These are phyloP conservation scores for Nectriaceae sp. DNA, from an alignment of 2,329 filamentous ascomycete species.

Conservation along the genomic window DNA sequence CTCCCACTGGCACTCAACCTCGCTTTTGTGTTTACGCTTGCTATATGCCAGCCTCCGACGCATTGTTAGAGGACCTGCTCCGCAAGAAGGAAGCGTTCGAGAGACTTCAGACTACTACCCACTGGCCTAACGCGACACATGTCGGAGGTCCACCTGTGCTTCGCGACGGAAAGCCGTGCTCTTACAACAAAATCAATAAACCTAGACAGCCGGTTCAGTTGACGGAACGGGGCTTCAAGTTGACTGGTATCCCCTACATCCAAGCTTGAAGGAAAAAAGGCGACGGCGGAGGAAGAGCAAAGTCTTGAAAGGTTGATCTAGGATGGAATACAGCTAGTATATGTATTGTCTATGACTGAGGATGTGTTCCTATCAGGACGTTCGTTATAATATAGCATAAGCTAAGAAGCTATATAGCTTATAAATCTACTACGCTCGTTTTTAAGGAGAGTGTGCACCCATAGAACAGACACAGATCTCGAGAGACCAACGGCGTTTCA, in stretches of 20 bases:
- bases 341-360: too few species aligned
- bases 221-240: not conserved
- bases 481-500: too few species aligned
- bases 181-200: conserved; percentile 2
- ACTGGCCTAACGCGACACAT: conserved; percentile 37
- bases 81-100: conserved; percentile 42
- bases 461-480: too few species aligned
- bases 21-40: conserved; percentile 33
- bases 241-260: conserved; percentile 7
- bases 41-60: conserved; percentile 8
- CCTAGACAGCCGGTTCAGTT: not conserved
- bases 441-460: too few species aligned
- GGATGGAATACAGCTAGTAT: too few species aligned
- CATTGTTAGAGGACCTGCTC: conserved; percentile 32
- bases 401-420: too few species aligned
- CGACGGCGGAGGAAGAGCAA: too few species aligned
- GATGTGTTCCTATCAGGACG: too few species aligned
- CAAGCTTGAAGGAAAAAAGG: too few species aligned
- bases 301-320: too few species aligned
- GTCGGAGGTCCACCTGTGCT: not conserved
- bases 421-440: too few species aligned
- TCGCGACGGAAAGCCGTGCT: conserved; percentile 4
- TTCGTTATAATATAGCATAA: too few species aligned
- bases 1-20: conserved; percentile 37
- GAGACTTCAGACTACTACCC: conserved; percentile 36